A percentile compares a stretch with the other conserved stretches of the same genome.
These are phyloP conservation scores for Cercospora zeae-maydis DNA, from an alignment of 2,329 filamentous ascomycete genomes.

Conservation along the genomic window DNA sequence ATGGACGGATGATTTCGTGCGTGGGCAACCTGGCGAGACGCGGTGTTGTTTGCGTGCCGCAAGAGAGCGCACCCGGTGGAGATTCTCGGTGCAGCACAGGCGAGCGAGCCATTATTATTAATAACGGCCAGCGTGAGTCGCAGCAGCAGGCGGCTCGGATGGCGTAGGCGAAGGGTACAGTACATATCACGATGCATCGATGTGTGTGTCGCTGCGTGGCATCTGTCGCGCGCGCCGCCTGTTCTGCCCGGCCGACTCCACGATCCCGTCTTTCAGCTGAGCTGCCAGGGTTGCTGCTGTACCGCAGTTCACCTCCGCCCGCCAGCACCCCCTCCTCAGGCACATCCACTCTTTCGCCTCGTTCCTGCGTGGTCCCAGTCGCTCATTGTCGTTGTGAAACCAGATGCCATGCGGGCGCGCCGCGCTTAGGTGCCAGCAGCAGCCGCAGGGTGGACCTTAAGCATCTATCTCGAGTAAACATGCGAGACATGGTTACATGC, in stretches of 20 bases:
- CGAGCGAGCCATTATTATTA: background rate
- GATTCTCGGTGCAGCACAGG: too few species aligned
- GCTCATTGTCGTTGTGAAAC: conserved; percentile 12
- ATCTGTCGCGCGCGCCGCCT: too few species aligned
- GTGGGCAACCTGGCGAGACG: conserved; percentile 11
- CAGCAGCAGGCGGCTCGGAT: background rate
- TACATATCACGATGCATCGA: too few species aligned
- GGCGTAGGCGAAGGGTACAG: background rate
- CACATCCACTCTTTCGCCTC: background rate
- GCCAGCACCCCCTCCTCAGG: background rate
- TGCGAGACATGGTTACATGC: conserved; percentile 10
- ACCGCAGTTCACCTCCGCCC: background rate
- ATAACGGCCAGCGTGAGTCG: background rate
- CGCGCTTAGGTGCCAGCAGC: background rate
- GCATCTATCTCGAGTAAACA: background rate
- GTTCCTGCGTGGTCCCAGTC: background rate
- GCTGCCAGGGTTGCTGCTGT: background rate
- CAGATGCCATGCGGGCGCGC: conserved; percentile 7
- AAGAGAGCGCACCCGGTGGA: background rate
- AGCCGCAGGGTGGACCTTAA: background rate
- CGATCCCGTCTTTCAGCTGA: background rate
- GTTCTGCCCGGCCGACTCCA: background rate
- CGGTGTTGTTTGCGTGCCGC: background rate
- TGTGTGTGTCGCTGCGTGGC: too few species aligned
- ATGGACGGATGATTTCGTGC: conserved; percentile 11